These are phyloP conservation scores for Thermochaetoides dissita DNA, from an alignment of 2,329 filamentous ascomycete genomes.

Conservation along the genomic window DNA sequence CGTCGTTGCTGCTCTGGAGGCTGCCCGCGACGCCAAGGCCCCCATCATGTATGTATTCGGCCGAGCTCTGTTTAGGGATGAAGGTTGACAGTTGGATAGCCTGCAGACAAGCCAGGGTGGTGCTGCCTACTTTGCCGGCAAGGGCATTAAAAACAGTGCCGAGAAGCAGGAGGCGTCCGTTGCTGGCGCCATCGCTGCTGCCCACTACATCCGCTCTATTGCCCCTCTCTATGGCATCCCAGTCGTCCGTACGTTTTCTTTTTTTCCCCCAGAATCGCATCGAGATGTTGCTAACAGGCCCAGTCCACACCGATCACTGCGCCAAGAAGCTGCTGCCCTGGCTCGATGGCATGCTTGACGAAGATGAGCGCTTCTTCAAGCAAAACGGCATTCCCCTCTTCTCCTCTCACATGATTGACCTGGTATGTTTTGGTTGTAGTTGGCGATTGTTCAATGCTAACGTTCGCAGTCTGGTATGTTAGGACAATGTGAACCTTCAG, in stretches of 20 bases:
- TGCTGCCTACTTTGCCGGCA: conserved; percentile 83
- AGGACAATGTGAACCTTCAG: too few relatives aligned
- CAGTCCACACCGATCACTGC: conserved; percentile 89
- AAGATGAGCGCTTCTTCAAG: conserved; percentile 93
- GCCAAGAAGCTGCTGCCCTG: conserved; percentile 98
- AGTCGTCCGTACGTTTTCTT: conserved; percentile 43
- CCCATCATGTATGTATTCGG: conserved; percentile 34
- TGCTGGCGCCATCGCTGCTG: conserved; percentile 72
- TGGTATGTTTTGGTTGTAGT: conserved; percentile 23
- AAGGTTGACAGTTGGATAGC: conserved; percentile 38
- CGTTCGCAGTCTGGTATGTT: conserved; percentile 7
- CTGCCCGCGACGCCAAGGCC: conserved; percentile 78
- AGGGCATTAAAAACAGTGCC: conserved; percentile 62
- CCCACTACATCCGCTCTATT: conserved; percentile 83
- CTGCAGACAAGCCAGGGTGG: conserved; percentile 90
- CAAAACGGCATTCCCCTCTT: conserved; percentile 81
- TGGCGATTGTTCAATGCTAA: not conserved
- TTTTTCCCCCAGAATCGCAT: not conserved
- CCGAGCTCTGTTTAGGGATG: not conserved
- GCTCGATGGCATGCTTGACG: conserved; percentile 91
- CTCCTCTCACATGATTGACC: conserved; percentile 96
- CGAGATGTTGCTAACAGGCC: too few relatives aligned
- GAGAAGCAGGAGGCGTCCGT: conserved; percentile 77
- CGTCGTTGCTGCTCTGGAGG: conserved; percentile 71
- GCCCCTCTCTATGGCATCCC: conserved; percentile 80